These are phyloP conservation scores for Candida tallmaniae DNA, from an alignment of 805 yeast species.

Conservation along the genomic window DNA sequence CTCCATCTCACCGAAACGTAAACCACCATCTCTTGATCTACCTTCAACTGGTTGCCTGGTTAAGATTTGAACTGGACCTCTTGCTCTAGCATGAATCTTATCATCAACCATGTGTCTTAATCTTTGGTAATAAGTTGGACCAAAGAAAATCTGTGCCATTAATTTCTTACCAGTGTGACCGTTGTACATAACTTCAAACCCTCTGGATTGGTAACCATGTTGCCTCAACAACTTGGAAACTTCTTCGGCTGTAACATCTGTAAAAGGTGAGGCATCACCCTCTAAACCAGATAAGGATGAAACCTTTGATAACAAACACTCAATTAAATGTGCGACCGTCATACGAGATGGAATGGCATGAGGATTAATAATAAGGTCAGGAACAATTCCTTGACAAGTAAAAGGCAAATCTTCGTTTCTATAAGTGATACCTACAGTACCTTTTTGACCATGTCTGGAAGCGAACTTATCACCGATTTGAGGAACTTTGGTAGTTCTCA, in stretches of 20 bases:
- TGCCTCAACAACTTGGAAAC: conserved; percentile 88
- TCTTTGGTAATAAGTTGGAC: conserved; percentile 99
- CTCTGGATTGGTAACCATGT: conserved; percentile 96
- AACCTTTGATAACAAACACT: conserved; percentile 93
- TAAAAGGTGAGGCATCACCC: conserved; percentile 99
- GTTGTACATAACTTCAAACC: conserved; percentile 97
- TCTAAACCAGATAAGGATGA: conserved; percentile 93
- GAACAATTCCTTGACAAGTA: conserved; percentile 91
- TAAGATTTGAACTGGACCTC: conserved; percentile 97
- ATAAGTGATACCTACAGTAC: conserved; percentile 98
- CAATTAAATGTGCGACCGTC: conserved; percentile 99
- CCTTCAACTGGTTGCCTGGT: conserved; percentile 99
- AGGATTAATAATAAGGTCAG: conserved; percentile 95
- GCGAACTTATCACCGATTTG: conserved; percentile 99
- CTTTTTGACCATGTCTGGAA: conserved; percentile 99
- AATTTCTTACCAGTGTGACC: conserved; percentile 98
- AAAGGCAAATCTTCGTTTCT: conserved; percentile 99
- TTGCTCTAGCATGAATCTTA: conserved; percentile 97
- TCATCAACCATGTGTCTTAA: conserved; percentile 99
- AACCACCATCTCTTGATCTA: conserved; percentile 98
- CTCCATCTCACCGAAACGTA: conserved; percentile 99
- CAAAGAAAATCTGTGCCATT: conserved; percentile 98
- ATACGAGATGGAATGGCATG: conserved; percentile 99
- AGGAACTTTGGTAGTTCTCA: conserved; percentile 98
- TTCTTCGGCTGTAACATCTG: conserved; percentile 97